Evolutionary conservation across 768 basidiomycete species (phyloP).

Genomic region (Dentipellis sp.): DNA sequence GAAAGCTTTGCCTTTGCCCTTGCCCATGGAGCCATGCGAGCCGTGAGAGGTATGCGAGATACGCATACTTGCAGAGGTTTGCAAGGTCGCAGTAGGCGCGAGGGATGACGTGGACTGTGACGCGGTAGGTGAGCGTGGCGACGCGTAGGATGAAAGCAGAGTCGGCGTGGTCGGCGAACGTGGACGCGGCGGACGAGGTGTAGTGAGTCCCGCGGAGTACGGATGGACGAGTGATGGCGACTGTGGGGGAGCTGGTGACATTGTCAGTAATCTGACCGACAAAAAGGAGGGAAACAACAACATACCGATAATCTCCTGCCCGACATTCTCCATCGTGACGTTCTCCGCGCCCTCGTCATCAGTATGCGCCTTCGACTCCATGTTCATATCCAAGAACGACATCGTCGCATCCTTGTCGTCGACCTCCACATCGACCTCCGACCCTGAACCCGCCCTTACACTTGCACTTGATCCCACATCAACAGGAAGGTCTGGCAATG

Average conservation of each 20-base stretch:
- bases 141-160: not conserved
- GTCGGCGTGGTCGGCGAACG: conserved; percentile 1
- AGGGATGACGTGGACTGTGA: not conserved
- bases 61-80: not conserved
- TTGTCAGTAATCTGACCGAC: not conserved
- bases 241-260: not conserved
- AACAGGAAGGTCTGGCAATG: not conserved
- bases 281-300: not conserved
- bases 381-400: not conserved
- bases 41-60: not conserved
- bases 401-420: not conserved
- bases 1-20: not conserved
- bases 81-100: not conserved
- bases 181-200: not conserved
- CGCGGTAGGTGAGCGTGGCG: not conserved
- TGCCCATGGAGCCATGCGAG: not conserved
- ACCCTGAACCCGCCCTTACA: no score
- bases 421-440: not conserved
- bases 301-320: not conserved
- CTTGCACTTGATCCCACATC: not conserved
- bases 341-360: not conserved
- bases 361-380: not conserved
- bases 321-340: not conserved
- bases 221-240: not conserved
- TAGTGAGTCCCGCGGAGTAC: not conserved